Evolutionary conservation across 2,329 filamentous ascomycete species (phyloP).

Genomic region (Drechmeria coniospora): DNA sequence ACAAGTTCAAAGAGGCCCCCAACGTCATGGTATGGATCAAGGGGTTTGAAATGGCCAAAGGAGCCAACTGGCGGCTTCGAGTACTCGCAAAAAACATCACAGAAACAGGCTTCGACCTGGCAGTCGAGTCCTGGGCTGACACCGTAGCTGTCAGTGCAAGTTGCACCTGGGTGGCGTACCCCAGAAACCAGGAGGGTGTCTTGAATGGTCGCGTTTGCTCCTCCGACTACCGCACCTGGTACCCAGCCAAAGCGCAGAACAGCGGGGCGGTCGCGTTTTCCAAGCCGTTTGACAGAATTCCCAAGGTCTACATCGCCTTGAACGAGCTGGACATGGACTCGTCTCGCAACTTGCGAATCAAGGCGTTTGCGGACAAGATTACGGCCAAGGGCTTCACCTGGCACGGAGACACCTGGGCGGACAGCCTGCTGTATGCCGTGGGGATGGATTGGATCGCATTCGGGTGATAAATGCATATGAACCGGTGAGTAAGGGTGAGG

Average conservation of each 20-base stretch:
- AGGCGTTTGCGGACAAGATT: conserved; percentile 2
- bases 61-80: too few relatives aligned
- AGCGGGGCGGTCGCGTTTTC: conserved; percentile 6
- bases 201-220: too few relatives aligned
- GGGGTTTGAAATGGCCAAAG: too few relatives aligned
- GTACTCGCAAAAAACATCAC: conserved; percentile 4
- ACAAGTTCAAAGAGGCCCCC: too few relatives aligned
- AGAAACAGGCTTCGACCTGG: too few relatives aligned
- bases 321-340: conserved; percentile 5
- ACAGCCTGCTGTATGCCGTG: conserved; percentile 2
- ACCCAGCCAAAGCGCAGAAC: conserved; percentile 3
- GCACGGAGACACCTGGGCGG: conserved; percentile 4
- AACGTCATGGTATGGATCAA: too few relatives aligned
- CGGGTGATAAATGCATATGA: too few relatives aligned
- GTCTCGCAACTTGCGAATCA: conserved; percentile 4
- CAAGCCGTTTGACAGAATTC: conserved; percentile 1
- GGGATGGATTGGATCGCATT: conserved; percentile 5
- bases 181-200: too few relatives aligned
- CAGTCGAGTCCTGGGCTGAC: too few relatives aligned
- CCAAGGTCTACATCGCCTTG: conserved; percentile 6
- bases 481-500: too few relatives aligned
- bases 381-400: conserved; percentile 4
- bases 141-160: too few relatives aligned
- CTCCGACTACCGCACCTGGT: conserved; percentile 1
- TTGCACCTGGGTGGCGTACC: too few relatives aligned